Conservation (phyloP, 2,329 filamentous ascomycete genomes). For the Gaeumannomyces sp. region DNA sequence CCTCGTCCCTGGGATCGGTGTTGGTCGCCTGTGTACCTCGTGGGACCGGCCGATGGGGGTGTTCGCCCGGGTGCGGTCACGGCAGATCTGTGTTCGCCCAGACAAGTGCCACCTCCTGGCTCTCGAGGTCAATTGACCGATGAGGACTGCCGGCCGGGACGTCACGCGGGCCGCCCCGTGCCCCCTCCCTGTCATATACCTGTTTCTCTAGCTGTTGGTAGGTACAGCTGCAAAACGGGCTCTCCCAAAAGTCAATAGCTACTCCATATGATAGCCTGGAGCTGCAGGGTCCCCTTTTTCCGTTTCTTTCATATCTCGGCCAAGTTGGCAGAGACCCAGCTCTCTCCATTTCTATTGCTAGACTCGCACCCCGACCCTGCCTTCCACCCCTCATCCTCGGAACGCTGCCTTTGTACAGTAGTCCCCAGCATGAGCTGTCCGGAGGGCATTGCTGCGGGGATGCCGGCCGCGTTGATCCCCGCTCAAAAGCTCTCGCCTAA, state of each 20-base stretch:
- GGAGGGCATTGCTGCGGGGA: conserved; percentile 31
- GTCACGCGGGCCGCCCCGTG: background rate
- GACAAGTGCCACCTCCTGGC: background rate
- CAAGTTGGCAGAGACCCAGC: too few relatives aligned
- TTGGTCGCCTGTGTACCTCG: background rate
- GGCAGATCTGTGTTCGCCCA: background rate
- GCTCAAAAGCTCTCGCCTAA: conserved; percentile 28
- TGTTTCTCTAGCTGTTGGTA: background rate
- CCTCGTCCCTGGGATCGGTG: background rate
- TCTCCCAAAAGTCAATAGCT: background rate
- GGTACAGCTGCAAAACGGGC: background rate
- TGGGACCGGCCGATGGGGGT: background rate
- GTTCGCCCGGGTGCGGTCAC: background rate
- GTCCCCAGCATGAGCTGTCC: conserved; percentile 14
- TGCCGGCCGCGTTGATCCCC: conserved; percentile 28
- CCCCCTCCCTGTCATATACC: background rate
- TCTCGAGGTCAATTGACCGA: too few relatives aligned
- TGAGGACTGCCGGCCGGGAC: background rate
- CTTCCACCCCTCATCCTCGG: background rate
- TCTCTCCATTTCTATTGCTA: background rate
- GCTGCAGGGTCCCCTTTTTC: background rate
- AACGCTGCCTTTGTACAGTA: background rate
- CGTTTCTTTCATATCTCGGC: background rate
- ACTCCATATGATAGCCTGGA: background rate
- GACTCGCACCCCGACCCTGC: too few relatives aligned